Evolutionary conservation across 805 yeast species (phyloP).

Genomic region (Yarrowia alimentaria): DNA sequence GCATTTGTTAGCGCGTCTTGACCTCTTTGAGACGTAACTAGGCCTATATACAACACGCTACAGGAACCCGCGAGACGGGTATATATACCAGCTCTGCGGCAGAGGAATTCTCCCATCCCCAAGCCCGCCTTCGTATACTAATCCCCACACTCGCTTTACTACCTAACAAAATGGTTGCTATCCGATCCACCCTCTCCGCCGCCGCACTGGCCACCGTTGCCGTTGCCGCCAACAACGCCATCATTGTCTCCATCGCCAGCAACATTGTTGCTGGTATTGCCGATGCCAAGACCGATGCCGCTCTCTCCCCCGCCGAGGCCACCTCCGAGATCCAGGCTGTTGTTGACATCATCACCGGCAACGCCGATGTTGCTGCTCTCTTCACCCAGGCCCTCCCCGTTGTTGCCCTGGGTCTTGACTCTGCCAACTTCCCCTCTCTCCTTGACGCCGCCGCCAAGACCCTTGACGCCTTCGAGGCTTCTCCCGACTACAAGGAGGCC

Average conservation of each 20-base stretch:
- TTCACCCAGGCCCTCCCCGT: background rate
- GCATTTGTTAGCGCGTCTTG: too few relatives aligned
- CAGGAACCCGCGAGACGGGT: too few relatives aligned
- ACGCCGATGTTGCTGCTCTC: background rate
- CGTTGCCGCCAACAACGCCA: constrained; percentile 6
- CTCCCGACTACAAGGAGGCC: background rate
- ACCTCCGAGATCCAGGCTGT: background rate
- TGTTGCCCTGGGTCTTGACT: background rate
- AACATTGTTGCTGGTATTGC: background rate
- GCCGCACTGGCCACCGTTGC: background rate
- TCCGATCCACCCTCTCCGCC: background rate
- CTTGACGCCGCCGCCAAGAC: background rate
- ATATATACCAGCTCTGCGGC: too few relatives aligned
- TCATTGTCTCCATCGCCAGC: background rate
- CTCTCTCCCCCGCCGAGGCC: background rate
- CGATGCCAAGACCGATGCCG: background rate
- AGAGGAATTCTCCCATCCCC: too few relatives aligned
- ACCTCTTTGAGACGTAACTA: too few relatives aligned
- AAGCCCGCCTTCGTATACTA: too few relatives aligned
- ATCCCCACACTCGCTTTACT: too few relatives aligned
- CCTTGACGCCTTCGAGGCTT: background rate
- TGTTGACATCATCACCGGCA: constrained; percentile 16
- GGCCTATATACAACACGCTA: too few relatives aligned
- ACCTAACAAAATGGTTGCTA: too few relatives aligned
- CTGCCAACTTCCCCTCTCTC: background rate